Base-by-base conservation (phyloP, 345 rosid genomes). In the Brassica juncea region DNA sequence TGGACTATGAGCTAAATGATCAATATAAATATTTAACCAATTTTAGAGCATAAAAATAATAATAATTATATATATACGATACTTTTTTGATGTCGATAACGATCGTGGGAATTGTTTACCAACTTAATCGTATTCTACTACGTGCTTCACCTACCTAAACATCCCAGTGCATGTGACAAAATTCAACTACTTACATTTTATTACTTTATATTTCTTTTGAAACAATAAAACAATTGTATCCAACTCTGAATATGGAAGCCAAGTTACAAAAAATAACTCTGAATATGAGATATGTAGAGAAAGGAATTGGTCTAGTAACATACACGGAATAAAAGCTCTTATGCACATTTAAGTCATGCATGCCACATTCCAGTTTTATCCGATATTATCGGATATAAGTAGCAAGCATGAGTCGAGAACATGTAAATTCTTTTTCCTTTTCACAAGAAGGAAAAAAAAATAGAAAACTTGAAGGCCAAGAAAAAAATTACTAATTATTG, bases 71-170 rank as follows among this genome's bases (percentile, higher is more conserved):
- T 2, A 9, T 8, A 44, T 1, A 12, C 11, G 5, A 47, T 47
- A 47, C 55, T 2, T 15, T 62, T 31, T 63, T 5, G 39, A 30
- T 32, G 23, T 63, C 42, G 23, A n/a, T 63, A 34, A 64, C 25
- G 12, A 32, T 64, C 7, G 23, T 64, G 47, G 47, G 11, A 64
- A 16, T 32, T 32, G 31, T 47, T 44, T 67, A 62, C 77, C 70
- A 62, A 73, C 70, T 62, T 73, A 12, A 3, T 16, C 8, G 0
- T 62, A 25, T 62, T 60, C 39, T 15, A 39, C 39, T n/a, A 61
- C 28, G 6, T 62, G 8, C 47, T 62, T 62, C 77, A 63, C 77
- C 70, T 31, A 73, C 70, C 61, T 73, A 62, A 7, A 30, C 30
- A 16, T 28, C 30, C 31, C 19, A 73, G 52, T 72, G 30, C 68